Evolutionary conservation across 371 early-diverging fungal species (phyloP).

Genomic region (Actinomucor elegans): DNA sequence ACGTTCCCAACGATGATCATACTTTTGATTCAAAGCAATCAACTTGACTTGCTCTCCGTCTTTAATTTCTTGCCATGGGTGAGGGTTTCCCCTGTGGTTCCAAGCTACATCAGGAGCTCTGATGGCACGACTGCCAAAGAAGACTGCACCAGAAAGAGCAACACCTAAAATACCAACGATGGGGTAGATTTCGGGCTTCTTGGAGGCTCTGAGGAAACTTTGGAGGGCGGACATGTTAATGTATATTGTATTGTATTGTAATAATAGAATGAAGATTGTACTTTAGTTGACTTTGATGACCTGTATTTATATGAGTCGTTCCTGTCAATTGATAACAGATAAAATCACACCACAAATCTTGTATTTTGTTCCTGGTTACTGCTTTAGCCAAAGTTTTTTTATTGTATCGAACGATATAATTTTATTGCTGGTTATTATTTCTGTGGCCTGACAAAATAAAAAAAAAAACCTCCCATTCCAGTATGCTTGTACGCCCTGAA

Average conservation of each 20-base stretch:
- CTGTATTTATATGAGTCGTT: not conserved
- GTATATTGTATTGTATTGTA: not conserved
- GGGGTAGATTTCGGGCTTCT: slow-evolving; percentile 43
- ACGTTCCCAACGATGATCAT: slow-evolving; percentile 37
- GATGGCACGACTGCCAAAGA: slow-evolving; percentile 24
- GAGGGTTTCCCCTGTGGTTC: slow-evolving; percentile 23
- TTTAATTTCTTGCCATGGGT: slow-evolving; percentile 27
- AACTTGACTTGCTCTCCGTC: slow-evolving; percentile 48
- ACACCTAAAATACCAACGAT: slow-evolving; percentile 34
- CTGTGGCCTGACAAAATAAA: not conserved
- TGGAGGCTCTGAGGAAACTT: slow-evolving; percentile 34
- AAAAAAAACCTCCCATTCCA: not conserved
- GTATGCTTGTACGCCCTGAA: not conserved
- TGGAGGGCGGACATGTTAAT: slow-evolving; percentile 16
- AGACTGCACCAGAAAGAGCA: slow-evolving; percentile 39
- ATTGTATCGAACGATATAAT: slow-evolving; percentile 1
- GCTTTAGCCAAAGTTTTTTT: not conserved
- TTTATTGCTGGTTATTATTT: too few species aligned
- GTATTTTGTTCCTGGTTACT: not conserved
- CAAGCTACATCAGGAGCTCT: slow-evolving; percentile 46
- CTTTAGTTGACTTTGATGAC: not conserved
- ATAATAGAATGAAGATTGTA: not conserved
- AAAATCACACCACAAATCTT: slow-evolving; percentile 1
- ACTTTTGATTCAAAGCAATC: slow-evolving; percentile 35
- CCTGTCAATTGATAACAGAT: not conserved